Percentiles rank a stretch among this genome's conserved stretches.
Evolutionary conservation across 108 stramenopile species (phyloP).

Genomic region (Schizochytrium sp.): DNA sequence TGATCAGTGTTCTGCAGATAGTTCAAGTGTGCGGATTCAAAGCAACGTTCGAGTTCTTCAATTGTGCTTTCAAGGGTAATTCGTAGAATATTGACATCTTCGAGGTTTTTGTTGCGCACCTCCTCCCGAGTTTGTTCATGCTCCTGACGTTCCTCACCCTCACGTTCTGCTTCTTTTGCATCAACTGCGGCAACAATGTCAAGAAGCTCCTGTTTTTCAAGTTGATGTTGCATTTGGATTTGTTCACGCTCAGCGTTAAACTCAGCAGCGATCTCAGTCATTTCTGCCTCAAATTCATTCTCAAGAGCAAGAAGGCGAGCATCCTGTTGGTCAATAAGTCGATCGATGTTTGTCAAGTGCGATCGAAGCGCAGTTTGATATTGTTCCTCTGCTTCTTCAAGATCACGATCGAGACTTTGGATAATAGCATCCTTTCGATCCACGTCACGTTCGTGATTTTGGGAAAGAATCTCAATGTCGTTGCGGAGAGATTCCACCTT

Average conservation of each 20-base stretch:
- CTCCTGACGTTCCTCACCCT: slow-evolving; percentile 73
- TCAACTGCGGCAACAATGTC: slow-evolving; percentile 73
- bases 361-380: slow-evolving; percentile 77
- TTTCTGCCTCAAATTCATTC: slow-evolving; percentile 76
- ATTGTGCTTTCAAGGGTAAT: slow-evolving; percentile 76
- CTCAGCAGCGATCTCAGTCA: slow-evolving; percentile 70
- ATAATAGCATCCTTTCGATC: slow-evolving; percentile 82
- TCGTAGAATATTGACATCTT: slow-evolving; percentile 79
- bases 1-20: slow-evolving; percentile 79
- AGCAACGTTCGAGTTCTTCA: slow-evolving; percentile 78
- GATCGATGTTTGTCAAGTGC: slow-evolving; percentile 77
- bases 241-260: slow-evolving; percentile 72
- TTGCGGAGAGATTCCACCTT: slow-evolving; percentile 77
- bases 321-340: slow-evolving; percentile 68
- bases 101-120: slow-evolving; percentile 76
- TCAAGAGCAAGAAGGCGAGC: slow-evolving; percentile 76
- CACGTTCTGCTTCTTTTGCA: slow-evolving; percentile 68
- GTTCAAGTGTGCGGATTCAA: slow-evolving; percentile 70
- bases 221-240: slow-evolving; percentile 68
- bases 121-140: slow-evolving; percentile 79
- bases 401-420: slow-evolving; percentile 81
- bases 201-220: slow-evolving; percentile 68
- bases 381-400: slow-evolving; percentile 81
- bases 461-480: slow-evolving; percentile 79
- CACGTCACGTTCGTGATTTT: slow-evolving; percentile 82